Evolutionary conservation across 768 basidiomycete genomes (phyloP), one percentile per base, ranked within the genome.

Genomic region (Thelephora ganbajun): DNA sequence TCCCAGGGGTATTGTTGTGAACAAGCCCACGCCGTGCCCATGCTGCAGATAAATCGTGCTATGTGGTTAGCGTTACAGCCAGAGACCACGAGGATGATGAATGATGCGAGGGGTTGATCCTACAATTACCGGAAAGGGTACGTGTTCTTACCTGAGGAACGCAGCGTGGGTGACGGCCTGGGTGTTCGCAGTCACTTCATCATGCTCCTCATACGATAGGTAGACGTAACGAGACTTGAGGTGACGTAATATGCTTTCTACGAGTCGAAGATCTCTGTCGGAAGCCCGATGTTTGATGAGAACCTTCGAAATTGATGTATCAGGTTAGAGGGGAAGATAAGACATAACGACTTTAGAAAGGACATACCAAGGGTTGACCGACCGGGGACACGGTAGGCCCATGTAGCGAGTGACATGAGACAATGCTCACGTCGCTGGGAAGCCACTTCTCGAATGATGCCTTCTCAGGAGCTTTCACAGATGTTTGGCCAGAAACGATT

Each of bases 161-260:
- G 96, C 96, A 11, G 94, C 94, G 56, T 99, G 96, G 0, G 91
- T 97, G 12, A 96, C 94, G 0, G 94, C 96, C 63, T 99, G 96
- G 0, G 96, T 98, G 55, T 98, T 98, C 11, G 96, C 96, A 0
- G 96, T 99, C 43, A 98, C 87, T 36, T 78, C 71, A 57, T 99
- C 96, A 58, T 99, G 96, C 47, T 97, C 91, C 52, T 93, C 87
- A 63, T 96, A 98, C n/a, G 80, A 83, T 35, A 99, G 70, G 60
- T 97, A 81, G 35, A 99, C 94, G 55, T 80, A 89, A 47, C 92
- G 79, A 2, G 86, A 89, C 42, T 75, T 70, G 57, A 98, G 79
- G 14, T 83, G 82, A 4, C 71, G 69, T 45, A 99, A 74, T 34
- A 97, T 80, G 54, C 68, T 73, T 61, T 97, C 91, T 4, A 98